Evolutionary conservation across 129 eudicot species (phyloP), one percentile per base, ranked within the genome.

Genomic region (Gnaphalium uliginosum): DNA sequence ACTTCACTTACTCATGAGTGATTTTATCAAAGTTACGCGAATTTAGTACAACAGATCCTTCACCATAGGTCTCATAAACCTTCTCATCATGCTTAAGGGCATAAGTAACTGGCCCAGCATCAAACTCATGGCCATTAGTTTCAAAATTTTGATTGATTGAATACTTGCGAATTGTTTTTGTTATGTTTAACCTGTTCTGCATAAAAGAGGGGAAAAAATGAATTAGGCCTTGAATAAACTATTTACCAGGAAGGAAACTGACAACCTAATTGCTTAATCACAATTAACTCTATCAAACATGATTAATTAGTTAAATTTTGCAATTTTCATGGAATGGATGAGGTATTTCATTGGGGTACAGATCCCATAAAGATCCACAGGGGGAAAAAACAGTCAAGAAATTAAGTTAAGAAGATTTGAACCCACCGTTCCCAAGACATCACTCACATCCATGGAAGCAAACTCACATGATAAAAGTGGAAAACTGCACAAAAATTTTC

Each of bases 101-200:
- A 57, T 59, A 74, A 10, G 75, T 60, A 76, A 65, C 29, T 2
- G 87, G 82, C 30, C 82, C 95, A n/a, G 87, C 68, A 32, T 68
- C 83, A 54, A 81, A 88, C 81, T 83, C 95, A 43, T 85, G 64
- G 15, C 96, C 95, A 79, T 80, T 79, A 62, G 90, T 66, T 23
- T 76, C 81, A 43, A 88, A 83, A 60, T 86, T 67, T 41, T 68
- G 69, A 78, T 88, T 96, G 57, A 93, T 93, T 69, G 96, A 73
- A 73, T 84, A 86, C 75, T 90, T 93, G 70, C 94, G 95, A 76
- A 93, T 29, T 50, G 94, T 88, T 78, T 93, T 93, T 32, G 96
- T 90, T 81, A 93, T 81, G 76, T 93, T 93, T 85, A 93, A 86
- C 92, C 98, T 93, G 87, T 88, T 86, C 98, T 93, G 98, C 77